Evolutionary conservation across 257 asterid genomes (phyloP).

Genomic region (Jacaranda copaia): DNA sequence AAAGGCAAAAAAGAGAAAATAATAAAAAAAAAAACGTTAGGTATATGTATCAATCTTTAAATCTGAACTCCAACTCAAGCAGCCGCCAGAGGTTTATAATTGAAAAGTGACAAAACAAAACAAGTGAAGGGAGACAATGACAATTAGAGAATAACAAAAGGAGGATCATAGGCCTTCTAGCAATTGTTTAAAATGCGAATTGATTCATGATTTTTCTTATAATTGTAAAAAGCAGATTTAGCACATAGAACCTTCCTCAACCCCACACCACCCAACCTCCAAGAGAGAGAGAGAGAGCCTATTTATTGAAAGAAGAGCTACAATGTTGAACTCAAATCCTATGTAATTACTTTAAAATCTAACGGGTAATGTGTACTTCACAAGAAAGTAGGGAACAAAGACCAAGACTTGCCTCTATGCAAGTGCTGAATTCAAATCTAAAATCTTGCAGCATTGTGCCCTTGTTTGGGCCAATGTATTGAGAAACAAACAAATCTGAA

Average conservation of each 20-base stretch:
- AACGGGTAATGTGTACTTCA: background rate
- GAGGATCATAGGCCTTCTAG: background rate
- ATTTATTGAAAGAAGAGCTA: background rate
- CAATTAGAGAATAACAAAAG: background rate
- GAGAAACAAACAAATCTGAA: background rate
- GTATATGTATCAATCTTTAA: slow-evolving; percentile 9
- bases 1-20: background rate
- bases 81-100: slow-evolving; percentile 5
- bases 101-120: slow-evolving; percentile 7
- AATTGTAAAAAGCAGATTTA: background rate
- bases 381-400: slow-evolving; percentile 9
- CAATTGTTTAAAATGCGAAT: background rate
- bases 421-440: slow-evolving; percentile 17
- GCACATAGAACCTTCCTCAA: background rate
- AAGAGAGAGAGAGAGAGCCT: background rate
- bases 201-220: background rate
- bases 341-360: background rate
- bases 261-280: background rate
- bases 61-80: slow-evolving; percentile 10
- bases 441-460: slow-evolving; percentile 9
- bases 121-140: slow-evolving; percentile 25
- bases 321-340: background rate
- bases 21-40: background rate
- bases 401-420: slow-evolving; percentile 7
- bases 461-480: background rate